Conservation (phyloP, 2,329 filamentous ascomycete genomes). For the Fusarium globosum region DNA sequence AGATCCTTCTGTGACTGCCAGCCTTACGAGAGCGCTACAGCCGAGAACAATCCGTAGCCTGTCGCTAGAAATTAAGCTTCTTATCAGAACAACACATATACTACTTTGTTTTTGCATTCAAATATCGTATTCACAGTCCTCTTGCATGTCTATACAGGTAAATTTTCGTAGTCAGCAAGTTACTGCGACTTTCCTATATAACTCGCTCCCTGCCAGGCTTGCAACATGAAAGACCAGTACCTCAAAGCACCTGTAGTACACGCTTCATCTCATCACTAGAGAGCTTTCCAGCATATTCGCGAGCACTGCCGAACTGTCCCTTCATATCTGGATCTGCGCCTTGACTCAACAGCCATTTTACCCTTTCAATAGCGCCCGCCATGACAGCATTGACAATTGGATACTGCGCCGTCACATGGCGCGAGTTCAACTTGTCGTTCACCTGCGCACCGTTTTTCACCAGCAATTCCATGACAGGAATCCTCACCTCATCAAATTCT, state of each 20-base stretch:
- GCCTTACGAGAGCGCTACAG: too few relatives aligned
- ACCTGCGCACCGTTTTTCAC: constrained; percentile 27
- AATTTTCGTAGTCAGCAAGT: too few relatives aligned
- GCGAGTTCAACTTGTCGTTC: constrained; percentile 11
- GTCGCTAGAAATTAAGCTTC: too few relatives aligned
- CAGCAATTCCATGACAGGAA: constrained; percentile 31
- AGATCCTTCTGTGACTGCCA: too few relatives aligned
- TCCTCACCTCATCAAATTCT: constrained; percentile 17
- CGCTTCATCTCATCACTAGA: constrained; percentile 30
- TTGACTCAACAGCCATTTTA: constrained; percentile 30
- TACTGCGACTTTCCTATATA: too few relatives aligned
- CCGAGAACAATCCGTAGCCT: too few relatives aligned
- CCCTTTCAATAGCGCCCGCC: constrained; percentile 32
- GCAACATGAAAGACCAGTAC: too few relatives aligned
- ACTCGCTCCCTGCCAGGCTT: too few relatives aligned
- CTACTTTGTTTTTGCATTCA: too few relatives aligned
- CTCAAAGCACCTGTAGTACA: constrained; percentile 5
- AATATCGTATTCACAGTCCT: too few relatives aligned
- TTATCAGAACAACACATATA: too few relatives aligned
- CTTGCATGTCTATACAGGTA: too few relatives aligned
- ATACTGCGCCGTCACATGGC: constrained; percentile 19
- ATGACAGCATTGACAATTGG: constrained; percentile 34
- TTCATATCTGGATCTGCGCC: constrained; percentile 26
- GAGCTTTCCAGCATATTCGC: constrained; percentile 1
- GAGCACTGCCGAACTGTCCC: constrained; percentile 31